Percentiles rank a stretch among this genome's conserved stretches.
phyloP scores from a whole-genome alignment of 495 filamentous ascomycete species.

The Penicillium salamii region DNA sequence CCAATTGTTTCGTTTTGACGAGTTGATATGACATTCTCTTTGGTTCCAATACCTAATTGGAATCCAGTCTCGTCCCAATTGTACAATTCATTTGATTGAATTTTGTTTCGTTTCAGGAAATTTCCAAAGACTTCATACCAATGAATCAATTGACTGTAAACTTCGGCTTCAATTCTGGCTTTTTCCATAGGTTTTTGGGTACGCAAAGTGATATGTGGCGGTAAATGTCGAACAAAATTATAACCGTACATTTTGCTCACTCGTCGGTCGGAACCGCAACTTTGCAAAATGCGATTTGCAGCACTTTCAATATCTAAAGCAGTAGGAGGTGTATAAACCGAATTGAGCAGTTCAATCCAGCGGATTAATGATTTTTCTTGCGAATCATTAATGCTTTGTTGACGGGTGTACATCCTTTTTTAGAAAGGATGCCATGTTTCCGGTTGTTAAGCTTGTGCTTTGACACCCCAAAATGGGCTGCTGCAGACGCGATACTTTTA shows the following conservation, averaged over 20 bases:
- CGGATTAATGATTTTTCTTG: neutral
- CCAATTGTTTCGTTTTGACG: neutral
- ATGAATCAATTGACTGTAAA: neutral
- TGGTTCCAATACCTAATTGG: neutral
- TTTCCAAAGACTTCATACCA: neutral
- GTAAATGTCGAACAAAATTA: neutral
- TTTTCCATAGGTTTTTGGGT: neutral
- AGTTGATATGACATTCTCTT: neutral
- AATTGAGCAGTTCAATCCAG: neutral
- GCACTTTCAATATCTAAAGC: neutral
- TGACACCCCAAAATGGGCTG: too few species aligned
- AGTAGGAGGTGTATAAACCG: neutral
- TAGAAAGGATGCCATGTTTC: too few species aligned
- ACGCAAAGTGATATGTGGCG: neutral
- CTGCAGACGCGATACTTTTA: too few species aligned
- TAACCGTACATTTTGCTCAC: neutral
- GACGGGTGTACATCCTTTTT: too few species aligned
- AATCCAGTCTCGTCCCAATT: conserved; percentile 3
- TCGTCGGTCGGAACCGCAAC: neutral
- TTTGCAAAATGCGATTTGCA: neutral
- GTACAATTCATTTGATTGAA: neutral
- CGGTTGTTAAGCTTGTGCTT: too few species aligned
- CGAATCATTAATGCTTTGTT: neutral
- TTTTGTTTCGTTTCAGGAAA: conserved; percentile 6
- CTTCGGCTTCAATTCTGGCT: neutral